Evolutionary conservation across 495 filamentous ascomycete species (phyloP).

Genomic region (Pseudomonodictys pantanalensis): DNA sequence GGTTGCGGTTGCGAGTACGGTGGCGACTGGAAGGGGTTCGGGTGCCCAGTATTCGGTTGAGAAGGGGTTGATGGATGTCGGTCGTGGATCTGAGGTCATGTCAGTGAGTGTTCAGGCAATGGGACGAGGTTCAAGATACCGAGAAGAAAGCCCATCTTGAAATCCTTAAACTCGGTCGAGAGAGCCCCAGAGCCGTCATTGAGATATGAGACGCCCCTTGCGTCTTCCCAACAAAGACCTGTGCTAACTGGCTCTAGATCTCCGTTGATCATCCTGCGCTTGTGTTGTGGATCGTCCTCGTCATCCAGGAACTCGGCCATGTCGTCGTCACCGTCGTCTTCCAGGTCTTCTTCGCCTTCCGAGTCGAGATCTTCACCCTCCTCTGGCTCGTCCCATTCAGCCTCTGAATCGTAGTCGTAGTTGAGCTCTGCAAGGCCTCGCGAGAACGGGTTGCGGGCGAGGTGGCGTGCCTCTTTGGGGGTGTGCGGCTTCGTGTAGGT

Average conservation of each 20-base stretch:
- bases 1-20: neutral
- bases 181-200: conserved; percentile 45
- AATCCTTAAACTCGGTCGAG: conserved; percentile 47
- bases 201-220: conserved; percentile 42
- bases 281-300: conserved; percentile 44
- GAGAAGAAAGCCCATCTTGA: conserved; percentile 69
- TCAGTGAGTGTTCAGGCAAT: conserved; percentile 7
- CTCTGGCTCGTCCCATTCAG: conserved; percentile 84
- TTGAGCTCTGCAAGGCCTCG: conserved; percentile 64
- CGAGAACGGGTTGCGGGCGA: conserved; percentile 69
- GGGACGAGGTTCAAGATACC: conserved; percentile 48
- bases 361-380: conserved; percentile 76
- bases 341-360: conserved; percentile 77
- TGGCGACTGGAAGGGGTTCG: conserved; percentile 15
- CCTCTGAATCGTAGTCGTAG: conserved; percentile 96
- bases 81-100: conserved; percentile 38
- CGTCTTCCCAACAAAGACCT: conserved; percentile 79
- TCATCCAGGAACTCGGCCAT: conserved; percentile 77
- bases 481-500: conserved; percentile 66
- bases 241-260: conserved; percentile 73
- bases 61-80: conserved; percentile 75
- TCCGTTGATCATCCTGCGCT: conserved; percentile 52
- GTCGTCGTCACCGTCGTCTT: conserved; percentile 59
- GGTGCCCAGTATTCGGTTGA: conserved; percentile 74
- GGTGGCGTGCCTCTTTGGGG: conserved; percentile 48